A percentile compares a stretch with the other conserved stretches of the same genome.
phyloP scores from a whole-genome alignment of 345 rosid genomes.

The Laguncularia racemosa region DNA sequence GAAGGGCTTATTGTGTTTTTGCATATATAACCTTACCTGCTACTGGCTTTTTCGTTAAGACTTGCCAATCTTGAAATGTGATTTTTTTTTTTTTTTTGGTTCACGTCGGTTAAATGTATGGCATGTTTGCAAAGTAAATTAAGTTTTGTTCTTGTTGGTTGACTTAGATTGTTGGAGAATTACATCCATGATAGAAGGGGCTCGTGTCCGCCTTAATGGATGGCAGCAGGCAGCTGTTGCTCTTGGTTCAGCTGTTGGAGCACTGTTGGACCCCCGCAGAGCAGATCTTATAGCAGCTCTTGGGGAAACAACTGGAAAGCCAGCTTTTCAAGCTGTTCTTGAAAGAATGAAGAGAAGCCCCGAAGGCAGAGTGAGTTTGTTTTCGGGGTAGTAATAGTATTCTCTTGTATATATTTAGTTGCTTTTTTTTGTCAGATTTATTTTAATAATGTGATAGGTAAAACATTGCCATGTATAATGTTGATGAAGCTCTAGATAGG shows the following conservation, averaged over 20 bases:
- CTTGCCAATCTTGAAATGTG: no score
- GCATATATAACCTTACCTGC: no score
- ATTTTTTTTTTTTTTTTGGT: no score
- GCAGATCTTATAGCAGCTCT: slow-evolving; percentile 39
- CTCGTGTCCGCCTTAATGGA: slow-evolving; percentile 19
- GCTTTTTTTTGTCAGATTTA: no score
- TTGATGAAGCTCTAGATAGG: no score
- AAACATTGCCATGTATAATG: no score
- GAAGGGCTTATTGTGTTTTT: no score
- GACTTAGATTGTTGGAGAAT: no score
- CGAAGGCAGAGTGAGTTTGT: slow-evolving; percentile 29
- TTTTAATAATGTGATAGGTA: neutral
- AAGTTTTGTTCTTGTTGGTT: no score
- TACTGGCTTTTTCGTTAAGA: no score
- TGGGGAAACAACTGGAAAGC: slow-evolving; percentile 38
- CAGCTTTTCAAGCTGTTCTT: slow-evolving; percentile 35
- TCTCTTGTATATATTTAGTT: neutral
- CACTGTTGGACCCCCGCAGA: slow-evolving; percentile 35
- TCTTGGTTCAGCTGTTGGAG: slow-evolving; percentile 34
- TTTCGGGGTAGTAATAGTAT: neutral
- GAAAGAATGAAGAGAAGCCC: slow-evolving; percentile 34
- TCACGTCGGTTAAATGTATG: no score
- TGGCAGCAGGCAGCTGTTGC: slow-evolving; percentile 45
- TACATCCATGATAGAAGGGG: slow-evolving; percentile 21
- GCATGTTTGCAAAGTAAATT: no score